These are phyloP conservation scores for Cylindricascospora bacillispora DNA, from an alignment of 1,139 yeast genomes.

Conservation along the genomic window DNA sequence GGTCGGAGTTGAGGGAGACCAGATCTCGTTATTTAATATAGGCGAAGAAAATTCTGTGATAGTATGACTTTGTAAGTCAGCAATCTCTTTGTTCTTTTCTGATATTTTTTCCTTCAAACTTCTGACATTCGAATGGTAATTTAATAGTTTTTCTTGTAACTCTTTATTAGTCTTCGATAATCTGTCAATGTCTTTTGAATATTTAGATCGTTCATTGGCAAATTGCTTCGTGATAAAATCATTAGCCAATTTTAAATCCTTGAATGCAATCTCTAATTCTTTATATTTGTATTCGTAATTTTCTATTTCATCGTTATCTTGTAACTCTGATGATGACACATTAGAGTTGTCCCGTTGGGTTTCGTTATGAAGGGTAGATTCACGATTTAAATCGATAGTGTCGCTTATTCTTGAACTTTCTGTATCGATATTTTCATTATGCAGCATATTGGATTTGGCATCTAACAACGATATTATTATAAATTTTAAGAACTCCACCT, in stretches of 20 bases:
- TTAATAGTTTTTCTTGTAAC: conserved; percentile 20
- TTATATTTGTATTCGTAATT: too few species aligned
- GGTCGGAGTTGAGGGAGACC: conserved; percentile 9
- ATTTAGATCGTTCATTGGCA: conserved; percentile 22
- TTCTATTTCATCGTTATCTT: background rate
- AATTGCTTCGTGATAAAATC: conserved; percentile 24
- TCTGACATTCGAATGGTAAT: conserved; percentile 15
- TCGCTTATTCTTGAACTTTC: too few species aligned
- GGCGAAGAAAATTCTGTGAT: conserved; percentile 7
- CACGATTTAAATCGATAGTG: too few species aligned
- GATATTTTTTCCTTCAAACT: conserved; percentile 11
- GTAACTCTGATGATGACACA: background rate
- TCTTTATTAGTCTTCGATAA: conserved; percentile 20
- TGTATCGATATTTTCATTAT: conserved; percentile 1
- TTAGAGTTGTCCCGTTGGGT: conserved; percentile 3
- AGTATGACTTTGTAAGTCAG: conserved; percentile 2
- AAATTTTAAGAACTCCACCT: conserved; percentile 18
- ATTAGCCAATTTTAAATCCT: conserved; percentile 26
- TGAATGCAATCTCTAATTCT: conserved; percentile 21
- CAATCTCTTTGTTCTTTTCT: conserved; percentile 4
- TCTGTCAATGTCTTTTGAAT: conserved; percentile 20
- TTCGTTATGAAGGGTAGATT: conserved; percentile 1
- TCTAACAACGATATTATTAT: conserved; percentile 17
- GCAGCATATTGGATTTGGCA: conserved; percentile 1
- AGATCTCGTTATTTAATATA: conserved; percentile 5